Base-by-base conservation (phyloP, 2,329 filamentous ascomycete genomes). In the Sporothrix humicola region DNA sequence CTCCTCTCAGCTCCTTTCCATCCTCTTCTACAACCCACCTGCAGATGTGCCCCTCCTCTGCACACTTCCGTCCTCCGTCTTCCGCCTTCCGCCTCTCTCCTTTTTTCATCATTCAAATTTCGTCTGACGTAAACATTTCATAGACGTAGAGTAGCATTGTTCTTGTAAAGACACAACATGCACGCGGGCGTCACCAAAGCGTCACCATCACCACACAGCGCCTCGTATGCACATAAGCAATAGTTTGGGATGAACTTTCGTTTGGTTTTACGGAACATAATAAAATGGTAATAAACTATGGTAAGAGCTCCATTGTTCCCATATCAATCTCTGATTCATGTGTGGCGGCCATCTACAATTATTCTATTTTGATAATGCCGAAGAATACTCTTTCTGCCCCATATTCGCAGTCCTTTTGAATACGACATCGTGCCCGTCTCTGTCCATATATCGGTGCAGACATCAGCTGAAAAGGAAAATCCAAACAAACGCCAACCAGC, bases 191-290 rank as follows among this genome's bases (percentile, higher is more conserved):
- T 31, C n/a, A 54, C 54, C 54, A 56, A 23, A 37, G 31, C 31
- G 31, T 37, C 31, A 37, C 31, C 31, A 5, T 37, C 31, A 37
- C 31, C 31, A 37, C 31, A 5, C 31, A 7, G 54, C 23, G 31
- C 23, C 52, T 37, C 31, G 7, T 37, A 58, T 58, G 23, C 56
- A 59, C 56, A 37, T 59, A n/a, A 59, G 56, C 56, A 59, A 37
- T 59, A 59, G 13, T 37, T 7, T 37, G n/a, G 4, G 12, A 15
- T 26, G 31, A 37, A 37, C 31, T 37, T 37, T 37, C 5, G 31
- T 37, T 37, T 7, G 3, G 7, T 6, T 37, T 6, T 37, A 37
- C 31, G 3, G 31, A 7, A 37, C 31, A 7, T 2, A 37, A 37
- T 3, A 37, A 37, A 3, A 37, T 37, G 31, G 4, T 37, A 37